These are phyloP conservation scores for Wickerhamiella alocasiicola DNA, from an alignment of 805 yeast species.

Conservation along the genomic window DNA sequence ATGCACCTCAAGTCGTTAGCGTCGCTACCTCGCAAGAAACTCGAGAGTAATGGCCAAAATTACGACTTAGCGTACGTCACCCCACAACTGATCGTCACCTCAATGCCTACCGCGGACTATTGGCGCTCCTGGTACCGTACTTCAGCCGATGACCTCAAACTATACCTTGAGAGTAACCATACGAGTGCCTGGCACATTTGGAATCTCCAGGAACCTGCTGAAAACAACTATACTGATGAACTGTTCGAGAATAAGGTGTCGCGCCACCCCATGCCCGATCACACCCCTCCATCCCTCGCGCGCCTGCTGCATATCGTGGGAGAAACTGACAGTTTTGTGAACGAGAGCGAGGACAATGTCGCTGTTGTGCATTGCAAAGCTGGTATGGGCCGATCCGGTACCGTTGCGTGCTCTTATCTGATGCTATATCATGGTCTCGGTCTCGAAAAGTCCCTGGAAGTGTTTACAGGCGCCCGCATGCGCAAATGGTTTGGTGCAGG, in stretches of 20 bases:
- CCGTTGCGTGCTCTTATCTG: slow-evolving; percentile 56
- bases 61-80: slow-evolving; percentile 61
- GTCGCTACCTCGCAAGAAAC: slow-evolving; percentile 23
- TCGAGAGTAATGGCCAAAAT: slow-evolving; percentile 22
- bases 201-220: slow-evolving; percentile 54
- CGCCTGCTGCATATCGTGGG: slow-evolving; percentile 35
- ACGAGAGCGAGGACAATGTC: slow-evolving; percentile 30
- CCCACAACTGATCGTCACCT: slow-evolving; percentile 53
- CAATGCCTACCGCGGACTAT: slow-evolving; percentile 50
- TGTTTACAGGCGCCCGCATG: slow-evolving; percentile 51
- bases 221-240: slow-evolving; percentile 30
- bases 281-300: slow-evolving; percentile 55
- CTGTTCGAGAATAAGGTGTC: slow-evolving; percentile 28
- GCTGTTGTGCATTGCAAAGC: slow-evolving; percentile 77
- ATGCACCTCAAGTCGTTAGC: slow-evolving; percentile 11
- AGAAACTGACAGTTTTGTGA: slow-evolving; percentile 36
- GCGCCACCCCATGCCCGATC: slow-evolving; percentile 59
- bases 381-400: slow-evolving; percentile 88
- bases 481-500: slow-evolving; percentile 46
- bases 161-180: slow-evolving; percentile 37
- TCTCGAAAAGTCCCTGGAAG: slow-evolving; percentile 36
- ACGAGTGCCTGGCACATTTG: slow-evolving; percentile 55
- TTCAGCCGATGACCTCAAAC: slow-evolving; percentile 38
- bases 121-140: slow-evolving; percentile 40
- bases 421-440: slow-evolving; percentile 36